These are phyloP conservation scores for Carpinus fangiana DNA, from an alignment of 306 rosid species.

Conservation along the genomic window DNA sequence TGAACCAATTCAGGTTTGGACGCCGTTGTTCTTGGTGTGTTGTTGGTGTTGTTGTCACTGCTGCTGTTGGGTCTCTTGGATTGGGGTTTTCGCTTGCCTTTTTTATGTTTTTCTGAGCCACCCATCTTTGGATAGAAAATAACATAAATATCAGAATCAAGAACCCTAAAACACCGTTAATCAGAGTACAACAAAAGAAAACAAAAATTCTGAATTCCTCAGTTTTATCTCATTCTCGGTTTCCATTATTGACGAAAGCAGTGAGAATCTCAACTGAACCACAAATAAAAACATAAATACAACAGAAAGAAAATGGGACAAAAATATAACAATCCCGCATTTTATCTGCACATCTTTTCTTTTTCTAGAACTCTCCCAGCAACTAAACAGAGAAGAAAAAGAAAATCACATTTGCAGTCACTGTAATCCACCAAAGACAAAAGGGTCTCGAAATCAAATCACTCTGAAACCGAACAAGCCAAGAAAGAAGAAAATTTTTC, in stretches of 20 bases:
- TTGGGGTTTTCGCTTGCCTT: conserved; percentile 3
- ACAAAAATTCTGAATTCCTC: background rate
- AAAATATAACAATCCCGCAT: background rate
- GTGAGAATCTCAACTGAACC: background rate
- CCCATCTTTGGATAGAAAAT: background rate
- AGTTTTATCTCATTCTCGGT: background rate
- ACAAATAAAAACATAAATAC: background rate
- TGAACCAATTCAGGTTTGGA: background rate
- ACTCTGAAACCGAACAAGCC: background rate
- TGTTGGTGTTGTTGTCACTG: background rate
- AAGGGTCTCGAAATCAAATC: background rate
- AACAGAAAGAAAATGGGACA: background rate
- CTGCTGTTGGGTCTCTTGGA: background rate
- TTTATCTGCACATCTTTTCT: background rate
- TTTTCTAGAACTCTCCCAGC: background rate
- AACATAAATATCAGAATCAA: background rate
- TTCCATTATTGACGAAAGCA: background rate
- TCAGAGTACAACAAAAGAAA: background rate
- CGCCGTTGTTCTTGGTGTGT: background rate
- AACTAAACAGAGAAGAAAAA: background rate
- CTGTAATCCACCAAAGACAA: background rate
- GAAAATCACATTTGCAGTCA: background rate
- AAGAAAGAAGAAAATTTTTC: background rate
- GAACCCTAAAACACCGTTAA: background rate
- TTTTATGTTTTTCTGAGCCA: background rate